Percentiles rank a stretch among this genome's conserved stretches.
Conservation (phyloP, 1,139 yeast genomes). For the Pneumocystis wakefieldiae region DNA sequence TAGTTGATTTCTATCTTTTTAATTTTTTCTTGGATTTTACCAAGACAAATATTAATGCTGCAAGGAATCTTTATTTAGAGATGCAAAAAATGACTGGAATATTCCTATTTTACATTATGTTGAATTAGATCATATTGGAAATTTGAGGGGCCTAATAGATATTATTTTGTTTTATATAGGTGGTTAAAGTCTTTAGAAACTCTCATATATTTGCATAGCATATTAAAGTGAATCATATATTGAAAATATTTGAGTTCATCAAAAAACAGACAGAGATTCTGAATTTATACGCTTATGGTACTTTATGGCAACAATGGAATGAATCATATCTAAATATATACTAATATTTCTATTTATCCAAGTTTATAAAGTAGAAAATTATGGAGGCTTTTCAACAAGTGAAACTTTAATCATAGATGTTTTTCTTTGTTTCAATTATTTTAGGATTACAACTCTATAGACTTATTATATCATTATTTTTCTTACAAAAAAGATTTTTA, state of each 20-base stretch:
- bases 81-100: conserved; percentile 50
- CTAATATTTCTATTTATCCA: not conserved
- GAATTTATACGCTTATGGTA: conserved; percentile 45
- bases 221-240: conserved; percentile 62
- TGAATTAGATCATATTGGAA: conserved; percentile 95
- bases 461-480: conserved; percentile 48
- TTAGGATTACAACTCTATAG: not conserved
- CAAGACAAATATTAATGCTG: conserved; percentile 80
- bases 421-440: not conserved
- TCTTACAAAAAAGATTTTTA: conserved; percentile 22
- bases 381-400: conserved; percentile 86
- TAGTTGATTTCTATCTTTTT: conserved; percentile 2
- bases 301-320: conserved; percentile 92
- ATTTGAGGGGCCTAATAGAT: conserved; percentile 63
- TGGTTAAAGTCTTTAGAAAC: conserved; percentile 25
- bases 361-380: conserved; percentile 45
- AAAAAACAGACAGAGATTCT: conserved; percentile 25
- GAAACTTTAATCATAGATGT: conserved; percentile 55
- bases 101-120: conserved; percentile 74
- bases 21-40: conserved; percentile 43
- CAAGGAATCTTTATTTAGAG: conserved; percentile 60
- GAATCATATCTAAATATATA: conserved; percentile 36
- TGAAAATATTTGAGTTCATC: conserved; percentile 34
- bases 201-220: conserved; percentile 70
- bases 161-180: not conserved